Conservation (phyloP, 2,329 filamentous ascomycete genomes). For the Cryphonectria naterciae region DNA sequence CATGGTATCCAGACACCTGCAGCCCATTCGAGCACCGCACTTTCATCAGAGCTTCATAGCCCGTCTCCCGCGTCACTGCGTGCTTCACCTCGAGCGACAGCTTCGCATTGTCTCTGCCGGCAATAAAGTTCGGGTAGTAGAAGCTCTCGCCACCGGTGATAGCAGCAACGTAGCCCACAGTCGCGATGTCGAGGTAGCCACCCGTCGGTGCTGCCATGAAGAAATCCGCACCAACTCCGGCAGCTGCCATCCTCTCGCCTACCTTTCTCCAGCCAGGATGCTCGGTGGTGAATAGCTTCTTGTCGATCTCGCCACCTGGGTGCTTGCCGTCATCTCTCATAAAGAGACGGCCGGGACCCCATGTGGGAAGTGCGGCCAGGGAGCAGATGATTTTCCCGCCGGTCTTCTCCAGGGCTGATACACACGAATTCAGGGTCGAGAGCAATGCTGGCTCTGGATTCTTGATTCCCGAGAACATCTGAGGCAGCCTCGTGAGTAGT, state of each 20-base stretch:
- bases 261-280: conserved; percentile 86
- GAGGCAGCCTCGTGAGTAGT: conserved; percentile 82
- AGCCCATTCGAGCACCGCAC: conserved; percentile 96
- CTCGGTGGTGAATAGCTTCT: conserved; percentile 89
- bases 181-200: conserved; percentile 90
- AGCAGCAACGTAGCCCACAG: conserved; percentile 83
- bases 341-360: conserved; percentile 83
- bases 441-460: conserved; percentile 89
- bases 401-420: conserved; percentile 82
- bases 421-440: conserved; percentile 79
- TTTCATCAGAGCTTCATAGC: conserved; percentile 97
- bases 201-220: conserved; percentile 91
- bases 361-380: conserved; percentile 84
- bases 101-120: conserved; percentile 82
- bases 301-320: conserved; percentile 84
- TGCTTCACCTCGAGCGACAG: conserved; percentile 85
- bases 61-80: conserved; percentile 84
- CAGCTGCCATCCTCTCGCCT: conserved; percentile 84
- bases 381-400: conserved; percentile 93
- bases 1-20: conserved; percentile 91
- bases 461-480: conserved; percentile 85
- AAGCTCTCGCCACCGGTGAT: conserved; percentile 94
- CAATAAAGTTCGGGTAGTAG: conserved; percentile 96
- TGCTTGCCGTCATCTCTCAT: conserved; percentile 88
- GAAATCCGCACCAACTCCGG: conserved; percentile 88